Evolutionary conservation across 116 monocot species (phyloP), one percentile per base, ranked within the genome.

Genomic region (Cymodocea nodosa): DNA sequence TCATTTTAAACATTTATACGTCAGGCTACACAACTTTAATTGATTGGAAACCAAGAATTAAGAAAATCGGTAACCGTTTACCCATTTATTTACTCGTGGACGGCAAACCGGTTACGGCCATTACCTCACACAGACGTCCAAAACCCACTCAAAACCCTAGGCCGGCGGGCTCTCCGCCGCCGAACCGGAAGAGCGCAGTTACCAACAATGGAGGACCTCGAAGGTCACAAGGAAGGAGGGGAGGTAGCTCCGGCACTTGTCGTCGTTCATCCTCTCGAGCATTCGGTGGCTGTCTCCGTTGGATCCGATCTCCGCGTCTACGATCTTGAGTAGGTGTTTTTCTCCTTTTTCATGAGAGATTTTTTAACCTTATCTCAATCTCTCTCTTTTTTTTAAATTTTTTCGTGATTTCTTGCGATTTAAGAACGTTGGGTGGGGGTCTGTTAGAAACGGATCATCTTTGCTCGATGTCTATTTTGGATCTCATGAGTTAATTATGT

Each of bases 241-340:
- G 90, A 81, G 66, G 81, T 80, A 15, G 77, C 92, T 68, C 97
- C 97, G 23, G 88, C 91, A 2, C 70, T 98, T 16, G 79, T 98
- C 52, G 58, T 89, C 59, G 65, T 86, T 39, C 87, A 98, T 73
- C 97, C 97, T 22, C 71, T 68, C 13, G 84, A 81, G 30, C 70
- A 74, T 17, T 98, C 54, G 35, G 76, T 91, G 15, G 88, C 66
- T 37, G 85, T 91, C 34, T 92, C 89, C 34, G 66, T 91, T 39
- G 88, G 92, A 44, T 70, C 75, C 34, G 92, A 91, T 48, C 92
- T 98, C 62, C 88, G 97, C 34, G 75, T 80, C 22, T 98, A 84
- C 71, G 89, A 91, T 84, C 66, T 98, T 39, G 73, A 76, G 97
- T 86, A 71, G 71, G 75, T 25, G 52, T 37, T 72, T 34, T 11